Conservation (phyloP, 2,329 filamentous ascomycete genomes). For the Fusarium decemcellulare region DNA sequence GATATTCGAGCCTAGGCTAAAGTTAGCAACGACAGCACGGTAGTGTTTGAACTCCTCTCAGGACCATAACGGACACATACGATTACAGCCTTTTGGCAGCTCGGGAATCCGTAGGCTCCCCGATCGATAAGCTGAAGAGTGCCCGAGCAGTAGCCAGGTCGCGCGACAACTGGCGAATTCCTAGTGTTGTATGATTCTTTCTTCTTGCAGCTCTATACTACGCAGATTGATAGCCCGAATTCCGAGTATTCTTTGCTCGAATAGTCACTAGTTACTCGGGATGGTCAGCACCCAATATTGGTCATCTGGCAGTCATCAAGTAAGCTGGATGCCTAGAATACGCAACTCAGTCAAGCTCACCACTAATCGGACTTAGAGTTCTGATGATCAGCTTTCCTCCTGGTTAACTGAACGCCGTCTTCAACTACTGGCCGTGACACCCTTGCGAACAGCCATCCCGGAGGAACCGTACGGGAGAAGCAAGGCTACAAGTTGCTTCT, state of each 20-base stretch:
- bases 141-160: slow-evolving; percentile 25
- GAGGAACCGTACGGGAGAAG: slow-evolving; percentile 9
- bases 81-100: slow-evolving; percentile 22
- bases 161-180: slow-evolving; percentile 27
- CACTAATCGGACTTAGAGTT: slow-evolving; percentile 9
- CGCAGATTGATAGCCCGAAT: background rate
- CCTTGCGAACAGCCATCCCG: slow-evolving; percentile 9
- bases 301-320: background rate
- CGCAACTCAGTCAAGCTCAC: slow-evolving; percentile 2
- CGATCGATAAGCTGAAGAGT: slow-evolving; percentile 21
- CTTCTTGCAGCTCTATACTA: slow-evolving; percentile 3
- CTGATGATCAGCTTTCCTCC: slow-evolving; percentile 16
- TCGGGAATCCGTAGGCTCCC: slow-evolving; percentile 23
- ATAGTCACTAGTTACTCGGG: background rate
- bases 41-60: background rate
- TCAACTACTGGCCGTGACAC: slow-evolving; percentile 33
- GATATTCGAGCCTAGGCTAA: background rate
- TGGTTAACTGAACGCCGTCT: slow-evolving; percentile 7
- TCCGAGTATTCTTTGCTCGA: background rate
- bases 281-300: background rate
- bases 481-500: slow-evolving; percentile 3
- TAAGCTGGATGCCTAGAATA: slow-evolving; percentile 1
- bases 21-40: background rate
- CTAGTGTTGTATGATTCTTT: slow-evolving; percentile 20
- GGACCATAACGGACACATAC: slow-evolving; percentile 10